phyloP scores from a whole-genome alignment of 1,284 basidiomycete genomes.

The Gomphus bonarii region DNA sequence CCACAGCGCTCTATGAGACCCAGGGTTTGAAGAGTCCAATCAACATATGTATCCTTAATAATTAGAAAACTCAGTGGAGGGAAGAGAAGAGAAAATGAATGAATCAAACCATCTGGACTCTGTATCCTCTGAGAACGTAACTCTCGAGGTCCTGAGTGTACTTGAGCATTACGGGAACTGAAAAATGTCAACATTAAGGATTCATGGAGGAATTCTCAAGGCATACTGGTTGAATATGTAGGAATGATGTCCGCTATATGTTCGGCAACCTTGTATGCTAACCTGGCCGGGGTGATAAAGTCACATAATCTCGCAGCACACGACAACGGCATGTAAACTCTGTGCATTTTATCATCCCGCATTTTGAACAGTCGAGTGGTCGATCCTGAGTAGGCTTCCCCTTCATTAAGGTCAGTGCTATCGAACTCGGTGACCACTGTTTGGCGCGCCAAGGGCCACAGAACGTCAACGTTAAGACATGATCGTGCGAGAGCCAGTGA shows the following conservation, averaged over 20 bases:
- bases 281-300: not conserved
- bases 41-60: not conserved
- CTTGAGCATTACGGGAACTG: slow-evolving; percentile 4
- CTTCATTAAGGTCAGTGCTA: not conserved
- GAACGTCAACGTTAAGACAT: slow-evolving; percentile 4
- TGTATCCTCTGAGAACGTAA: not conserved
- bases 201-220: not conserved
- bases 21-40: not conserved
- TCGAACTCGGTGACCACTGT: not conserved
- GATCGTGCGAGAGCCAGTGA: not conserved
- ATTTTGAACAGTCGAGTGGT: not conserved
- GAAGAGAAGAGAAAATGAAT: not conserved
- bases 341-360: slow-evolving; percentile 2
- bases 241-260: slow-evolving; percentile 5
- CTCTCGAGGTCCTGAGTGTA: slow-evolving; percentile 1
- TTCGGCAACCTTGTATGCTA: not conserved
- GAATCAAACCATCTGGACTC: not conserved
- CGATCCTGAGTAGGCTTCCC: not conserved
- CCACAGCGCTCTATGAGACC: not conserved
- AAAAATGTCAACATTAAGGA: not conserved
- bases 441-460: not conserved
- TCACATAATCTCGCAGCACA: slow-evolving; percentile 5
- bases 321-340: slow-evolving; percentile 1
- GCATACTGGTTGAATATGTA: not conserved
- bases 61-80: not conserved